Evolutionary conservation across 148 eudicot genomes (phyloP).

Genomic region (Dysphania ambrosioides): DNA sequence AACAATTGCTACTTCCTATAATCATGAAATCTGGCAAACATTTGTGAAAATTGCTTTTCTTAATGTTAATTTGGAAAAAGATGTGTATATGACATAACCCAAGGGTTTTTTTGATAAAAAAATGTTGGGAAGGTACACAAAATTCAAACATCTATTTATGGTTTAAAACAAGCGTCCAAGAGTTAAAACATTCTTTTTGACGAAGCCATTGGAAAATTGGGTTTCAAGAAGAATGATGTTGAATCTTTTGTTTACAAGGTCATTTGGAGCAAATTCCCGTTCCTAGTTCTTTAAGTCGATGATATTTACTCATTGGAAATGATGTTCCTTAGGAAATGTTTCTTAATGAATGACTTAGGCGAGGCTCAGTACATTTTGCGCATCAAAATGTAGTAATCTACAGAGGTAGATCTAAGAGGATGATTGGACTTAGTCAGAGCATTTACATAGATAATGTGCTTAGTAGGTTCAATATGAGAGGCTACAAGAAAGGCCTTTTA

Average conservation of each 20-base stretch:
- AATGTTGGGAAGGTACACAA: background rate
- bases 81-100: background rate
- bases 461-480: background rate
- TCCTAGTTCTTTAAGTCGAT: no score
- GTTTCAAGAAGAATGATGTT: background rate
- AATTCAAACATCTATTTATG: background rate
- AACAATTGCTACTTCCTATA: background rate
- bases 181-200: background rate
- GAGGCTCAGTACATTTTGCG: background rate
- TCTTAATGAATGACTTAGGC: background rate
- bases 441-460: background rate
- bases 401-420: background rate
- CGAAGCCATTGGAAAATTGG: background rate
- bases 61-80: background rate
- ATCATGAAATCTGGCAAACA: background rate
- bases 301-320: no score
- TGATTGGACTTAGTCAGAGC: background rate
- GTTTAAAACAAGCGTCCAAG: background rate
- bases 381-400: background rate
- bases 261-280: no score
- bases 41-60: background rate
- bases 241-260: no score
- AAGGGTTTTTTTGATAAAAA: background rate
- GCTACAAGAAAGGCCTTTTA: background rate
- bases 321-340: background rate